Evolutionary conservation across 306 rosid species (phyloP), one percentile per base, ranked within the genome.

Genomic region (Quercus cerris): DNA sequence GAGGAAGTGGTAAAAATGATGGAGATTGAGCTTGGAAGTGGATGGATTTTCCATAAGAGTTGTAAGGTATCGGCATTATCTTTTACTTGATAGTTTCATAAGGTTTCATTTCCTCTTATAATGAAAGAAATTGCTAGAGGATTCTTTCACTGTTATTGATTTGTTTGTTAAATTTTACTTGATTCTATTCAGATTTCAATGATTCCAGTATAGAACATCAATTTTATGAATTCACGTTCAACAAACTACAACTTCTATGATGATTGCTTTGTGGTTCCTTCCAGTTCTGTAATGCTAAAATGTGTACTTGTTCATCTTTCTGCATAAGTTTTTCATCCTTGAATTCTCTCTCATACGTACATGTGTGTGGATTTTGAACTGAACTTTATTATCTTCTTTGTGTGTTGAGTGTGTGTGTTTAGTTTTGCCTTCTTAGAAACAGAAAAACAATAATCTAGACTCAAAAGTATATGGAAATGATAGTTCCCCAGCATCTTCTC

Each of bases 11-110:
- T 90, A 56, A 89, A 79, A 69, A 86, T 88, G 97, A 90, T 95
- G 96, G 97, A 90, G 82, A 87, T 69, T 44, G 97, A 94, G 49
- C 88, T 94, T 5, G 98, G 89, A 79, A 84, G 83, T 79, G 87
- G 87, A 72, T 94, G 97, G 95, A 91, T 89, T 49, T 76, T 81
- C 82, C 89, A 85, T 56, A 84, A 93, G 73, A 78, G 61, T 74
- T 93, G 89, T 72, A 91, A 91, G 97, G 97, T 94, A 78, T 23
- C n/a, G 23, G 10, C 30, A 20, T 38, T 84, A 38, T 35, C 57
- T 51, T 82, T 62, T 11, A 23, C 49, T 68, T 71, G 56, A 56
- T 77, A 31, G 38, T 9, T 75, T 67, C 54, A 33, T 44, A 14
- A 73, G 76, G 5, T 30, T 64, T 59, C 30, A 8, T 18, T 63